A percentile compares a stretch with the other conserved stretches of the same genome.
Evolutionary conservation across 768 basidiomycete genomes (phyloP).

Genomic region (Phylloporus sp.): DNA sequence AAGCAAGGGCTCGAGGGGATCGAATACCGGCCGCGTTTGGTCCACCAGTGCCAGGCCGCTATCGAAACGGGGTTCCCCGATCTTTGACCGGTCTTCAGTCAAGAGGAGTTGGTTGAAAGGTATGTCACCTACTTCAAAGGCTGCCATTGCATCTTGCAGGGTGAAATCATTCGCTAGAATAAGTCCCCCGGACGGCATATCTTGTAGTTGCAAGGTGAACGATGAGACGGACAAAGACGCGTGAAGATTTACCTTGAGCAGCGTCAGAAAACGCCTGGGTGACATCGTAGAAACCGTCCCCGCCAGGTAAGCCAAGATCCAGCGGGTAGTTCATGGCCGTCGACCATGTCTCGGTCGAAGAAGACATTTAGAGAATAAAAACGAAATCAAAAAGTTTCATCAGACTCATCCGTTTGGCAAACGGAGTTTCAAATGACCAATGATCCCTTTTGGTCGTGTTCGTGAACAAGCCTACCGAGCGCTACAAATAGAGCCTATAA

Average conservation of each 20-base stretch:
- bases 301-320: constrained; percentile 45
- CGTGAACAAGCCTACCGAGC: background rate
- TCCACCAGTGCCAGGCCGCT: constrained; percentile 59
- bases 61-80: constrained; percentile 87
- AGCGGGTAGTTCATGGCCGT: constrained; percentile 16
- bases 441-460: constrained; percentile 11
- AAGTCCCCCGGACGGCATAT: constrained; percentile 60
- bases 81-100: constrained; percentile 44
- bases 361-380: constrained; percentile 1
- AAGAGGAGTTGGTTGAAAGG: constrained; percentile 6
- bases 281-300: constrained; percentile 60
- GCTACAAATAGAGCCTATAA: background rate
- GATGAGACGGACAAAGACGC: background rate
- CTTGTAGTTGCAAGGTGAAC: constrained; percentile 34
- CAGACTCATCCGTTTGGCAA: constrained; percentile 3
- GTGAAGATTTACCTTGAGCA: constrained; percentile 46
- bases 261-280: constrained; percentile 58
- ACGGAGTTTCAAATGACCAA: constrained; percentile 32
- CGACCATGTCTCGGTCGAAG: constrained; percentile 4
- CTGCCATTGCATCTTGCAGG: constrained; percentile 90
- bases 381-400: constrained; percentile 6
- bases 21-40: constrained; percentile 48
- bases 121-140: constrained; percentile 63
- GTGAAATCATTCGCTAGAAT: constrained; percentile 67
- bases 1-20: constrained; percentile 58